These are phyloP conservation scores for Clavaria fumosa DNA, from an alignment of 768 basidiomycete genomes.

Conservation along the genomic window DNA sequence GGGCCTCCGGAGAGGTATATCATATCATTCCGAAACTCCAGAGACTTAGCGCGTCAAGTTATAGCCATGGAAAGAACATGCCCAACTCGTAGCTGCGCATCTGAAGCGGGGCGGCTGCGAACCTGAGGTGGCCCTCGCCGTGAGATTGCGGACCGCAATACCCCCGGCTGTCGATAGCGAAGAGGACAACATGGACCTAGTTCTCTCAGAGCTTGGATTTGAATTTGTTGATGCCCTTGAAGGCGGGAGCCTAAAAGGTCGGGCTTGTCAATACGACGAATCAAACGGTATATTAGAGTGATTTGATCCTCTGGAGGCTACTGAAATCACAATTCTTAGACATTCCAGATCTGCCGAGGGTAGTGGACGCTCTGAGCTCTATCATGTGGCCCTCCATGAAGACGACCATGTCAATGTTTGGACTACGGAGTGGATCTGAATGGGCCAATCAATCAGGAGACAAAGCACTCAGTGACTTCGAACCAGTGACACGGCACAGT, in stretches of 20 bases:
- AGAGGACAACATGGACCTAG: slow-evolving; percentile 36
- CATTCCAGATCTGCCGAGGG: slow-evolving; percentile 42
- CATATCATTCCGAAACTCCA: slow-evolving; percentile 8
- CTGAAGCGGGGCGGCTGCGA: slow-evolving; percentile 30
- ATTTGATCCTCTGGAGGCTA: neutral
- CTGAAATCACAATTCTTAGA: slow-evolving; percentile 17
- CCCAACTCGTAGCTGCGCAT: slow-evolving; percentile 32
- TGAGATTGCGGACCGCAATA: slow-evolving; percentile 28
- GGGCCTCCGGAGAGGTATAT: slow-evolving; percentile 50
- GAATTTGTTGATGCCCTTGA: slow-evolving; percentile 55
- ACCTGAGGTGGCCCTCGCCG: slow-evolving; percentile 59
- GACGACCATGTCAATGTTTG: too few relatives aligned
- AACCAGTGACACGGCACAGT: slow-evolving; percentile 13
- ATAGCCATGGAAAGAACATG: slow-evolving; percentile 45
- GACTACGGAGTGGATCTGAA: too few relatives aligned
- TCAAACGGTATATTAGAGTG: slow-evolving; percentile 15
- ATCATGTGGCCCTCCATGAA: slow-evolving; percentile 80
- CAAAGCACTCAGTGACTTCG: too few relatives aligned
- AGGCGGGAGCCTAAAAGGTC: too few relatives aligned
- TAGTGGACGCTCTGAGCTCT: slow-evolving; percentile 67
- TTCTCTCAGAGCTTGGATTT: slow-evolving; percentile 54
- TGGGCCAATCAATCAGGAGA: too few relatives aligned
- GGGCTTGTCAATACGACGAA: slow-evolving; percentile 7
- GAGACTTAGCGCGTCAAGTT: slow-evolving; percentile 10
- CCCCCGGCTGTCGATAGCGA: slow-evolving; percentile 14